Conservation (phyloP, 2,329 filamentous ascomycete species). For the Neodidymelliopsis sp. region DNA sequence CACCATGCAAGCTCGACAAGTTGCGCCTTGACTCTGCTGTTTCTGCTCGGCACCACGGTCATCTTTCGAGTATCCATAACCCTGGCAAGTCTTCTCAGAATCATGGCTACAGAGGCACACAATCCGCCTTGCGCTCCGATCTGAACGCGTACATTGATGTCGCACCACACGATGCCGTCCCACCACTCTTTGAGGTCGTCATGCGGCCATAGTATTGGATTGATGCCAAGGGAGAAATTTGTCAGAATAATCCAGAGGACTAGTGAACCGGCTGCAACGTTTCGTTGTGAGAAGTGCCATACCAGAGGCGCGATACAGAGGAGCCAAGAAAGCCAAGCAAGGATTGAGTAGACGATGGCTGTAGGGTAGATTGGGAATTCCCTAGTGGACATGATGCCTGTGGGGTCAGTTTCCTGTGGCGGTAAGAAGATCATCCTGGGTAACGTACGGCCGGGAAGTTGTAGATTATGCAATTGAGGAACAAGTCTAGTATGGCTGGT, state of each 20-base stretch:
- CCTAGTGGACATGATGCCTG: slow-evolving; percentile 10
- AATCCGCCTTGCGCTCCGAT: slow-evolving; percentile 62
- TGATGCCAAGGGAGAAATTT: slow-evolving; percentile 67
- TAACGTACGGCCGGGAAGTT: slow-evolving; percentile 3
- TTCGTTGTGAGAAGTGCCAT: slow-evolving; percentile 67
- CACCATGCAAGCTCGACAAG: slow-evolving; percentile 64
- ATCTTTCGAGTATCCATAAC: slow-evolving; percentile 67
- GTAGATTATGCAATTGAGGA: too few species aligned
- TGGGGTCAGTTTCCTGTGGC: slow-evolving; percentile 1
- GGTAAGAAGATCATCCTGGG: neutral
- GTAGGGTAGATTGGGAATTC: slow-evolving; percentile 37
- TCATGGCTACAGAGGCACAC: slow-evolving; percentile 62
- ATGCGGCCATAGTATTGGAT: slow-evolving; percentile 69
- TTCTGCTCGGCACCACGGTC: slow-evolving; percentile 58
- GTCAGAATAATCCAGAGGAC: slow-evolving; percentile 64
- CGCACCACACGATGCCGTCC: slow-evolving; percentile 67
- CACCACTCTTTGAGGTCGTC: slow-evolving; percentile 64
- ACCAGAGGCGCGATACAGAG: slow-evolving; percentile 64
- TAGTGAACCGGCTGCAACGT: slow-evolving; percentile 65
- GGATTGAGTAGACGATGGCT: slow-evolving; percentile 55
- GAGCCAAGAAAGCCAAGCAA: slow-evolving; percentile 60
- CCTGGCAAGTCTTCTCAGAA: slow-evolving; percentile 66
- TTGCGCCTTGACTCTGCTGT: slow-evolving; percentile 56
- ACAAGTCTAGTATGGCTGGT: too few species aligned
- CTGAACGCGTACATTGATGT: slow-evolving; percentile 68